Conservation (phyloP, 148 eudicot species). For the Silene latifolia region DNA sequence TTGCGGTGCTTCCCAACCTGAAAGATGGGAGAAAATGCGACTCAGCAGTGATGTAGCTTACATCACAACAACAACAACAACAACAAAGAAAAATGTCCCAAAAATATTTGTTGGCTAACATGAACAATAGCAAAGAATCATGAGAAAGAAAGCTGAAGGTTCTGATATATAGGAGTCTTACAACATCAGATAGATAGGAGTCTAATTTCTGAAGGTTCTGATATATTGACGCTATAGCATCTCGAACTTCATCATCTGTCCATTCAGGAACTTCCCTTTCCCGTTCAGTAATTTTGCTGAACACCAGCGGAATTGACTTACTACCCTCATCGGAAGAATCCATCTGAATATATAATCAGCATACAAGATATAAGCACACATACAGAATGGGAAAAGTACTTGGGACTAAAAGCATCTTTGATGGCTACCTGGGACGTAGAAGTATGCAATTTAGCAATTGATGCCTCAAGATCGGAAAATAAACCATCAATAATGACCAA, state of each 20-base stretch:
- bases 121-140: not conserved
- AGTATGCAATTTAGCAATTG: slow-evolving; percentile 63
- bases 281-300: slow-evolving; percentile 63
- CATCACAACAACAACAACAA: not conserved
- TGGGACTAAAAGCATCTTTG: not conserved
- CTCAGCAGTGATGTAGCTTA: not conserved
- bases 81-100: too few relatives aligned
- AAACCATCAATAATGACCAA: slow-evolving; percentile 51
- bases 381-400: not conserved
- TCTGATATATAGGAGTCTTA: slow-evolving; percentile 30
- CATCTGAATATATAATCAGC: slow-evolving; percentile 37
- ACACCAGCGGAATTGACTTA: slow-evolving; percentile 41
- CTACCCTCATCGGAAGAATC: slow-evolving; percentile 57
- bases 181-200: slow-evolving; percentile 58
- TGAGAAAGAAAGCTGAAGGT: not conserved
- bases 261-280: slow-evolving; percentile 63
- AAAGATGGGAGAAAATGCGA: slow-evolving; percentile 19
- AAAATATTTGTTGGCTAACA: too few relatives aligned
- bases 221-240: slow-evolving; percentile 61
- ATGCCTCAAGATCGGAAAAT: slow-evolving; percentile 70
- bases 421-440: slow-evolving; percentile 46
- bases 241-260: slow-evolving; percentile 69
- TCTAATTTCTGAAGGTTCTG: slow-evolving; percentile 74
- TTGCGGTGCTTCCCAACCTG: slow-evolving; percentile 73
- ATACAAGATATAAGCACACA: not conserved